These are phyloP conservation scores for Phlyctochytrium planicorne DNA, from an alignment of 192 early-diverging fungal species.

Conservation along the genomic window DNA sequence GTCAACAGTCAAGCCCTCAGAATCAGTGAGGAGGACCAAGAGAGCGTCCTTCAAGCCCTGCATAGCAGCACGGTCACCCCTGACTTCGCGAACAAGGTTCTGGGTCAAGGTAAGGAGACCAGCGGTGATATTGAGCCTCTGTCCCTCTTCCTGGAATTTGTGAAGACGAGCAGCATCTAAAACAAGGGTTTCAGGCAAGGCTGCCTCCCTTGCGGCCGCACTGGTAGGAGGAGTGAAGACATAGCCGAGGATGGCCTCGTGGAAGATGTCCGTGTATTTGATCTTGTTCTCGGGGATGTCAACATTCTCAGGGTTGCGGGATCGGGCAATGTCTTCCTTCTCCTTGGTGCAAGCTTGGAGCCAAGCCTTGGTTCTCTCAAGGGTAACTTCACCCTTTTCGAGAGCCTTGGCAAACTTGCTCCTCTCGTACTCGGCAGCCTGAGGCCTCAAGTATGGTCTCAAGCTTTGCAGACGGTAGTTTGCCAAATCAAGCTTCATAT, in stretches of 20 bases:
- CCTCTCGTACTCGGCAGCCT: constrained; percentile 76
- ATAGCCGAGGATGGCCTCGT: constrained; percentile 50
- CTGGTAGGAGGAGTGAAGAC: constrained; percentile 43
- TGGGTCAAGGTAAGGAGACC: constrained; percentile 70
- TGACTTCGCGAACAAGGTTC: constrained; percentile 52
- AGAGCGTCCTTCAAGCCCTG: constrained; percentile 34
- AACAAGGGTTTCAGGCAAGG: constrained; percentile 66
- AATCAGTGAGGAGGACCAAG: constrained; percentile 23
- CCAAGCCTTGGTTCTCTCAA: constrained; percentile 65
- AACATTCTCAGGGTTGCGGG: constrained; percentile 59
- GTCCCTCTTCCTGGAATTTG: constrained; percentile 70
- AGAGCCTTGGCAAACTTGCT: constrained; percentile 59
- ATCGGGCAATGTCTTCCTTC: constrained; percentile 29
- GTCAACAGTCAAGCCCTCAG: constrained; percentile 28
- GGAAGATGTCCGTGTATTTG: constrained; percentile 50
- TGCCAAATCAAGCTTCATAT: constrained; percentile 79
- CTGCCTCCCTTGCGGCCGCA: background rate
- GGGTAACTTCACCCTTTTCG: constrained; percentile 30
- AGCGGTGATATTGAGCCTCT: constrained; percentile 64
- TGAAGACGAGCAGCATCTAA: constrained; percentile 67
- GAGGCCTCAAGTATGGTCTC: constrained; percentile 64
- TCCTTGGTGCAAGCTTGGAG: constrained; percentile 40
- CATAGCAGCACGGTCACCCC: constrained; percentile 29
- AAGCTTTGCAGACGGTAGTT: constrained; percentile 71
- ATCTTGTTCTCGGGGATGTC: constrained; percentile 36